These are phyloP conservation scores for Lactarius psammicola DNA, from an alignment of 768 basidiomycete genomes.

Conservation along the genomic window DNA sequence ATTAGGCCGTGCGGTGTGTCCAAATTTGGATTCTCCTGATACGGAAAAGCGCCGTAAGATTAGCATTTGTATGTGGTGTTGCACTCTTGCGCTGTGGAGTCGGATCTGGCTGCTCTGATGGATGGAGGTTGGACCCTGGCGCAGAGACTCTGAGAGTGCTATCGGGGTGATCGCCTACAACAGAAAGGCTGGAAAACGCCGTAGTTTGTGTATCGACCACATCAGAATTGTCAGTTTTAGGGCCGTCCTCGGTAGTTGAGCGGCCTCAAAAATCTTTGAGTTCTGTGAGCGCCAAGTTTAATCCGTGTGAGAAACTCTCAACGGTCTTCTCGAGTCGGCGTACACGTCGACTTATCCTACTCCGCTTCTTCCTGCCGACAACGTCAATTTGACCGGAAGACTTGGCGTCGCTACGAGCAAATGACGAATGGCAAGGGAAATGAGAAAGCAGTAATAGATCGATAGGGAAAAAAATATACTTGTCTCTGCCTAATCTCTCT, in stretches of 20 bases:
- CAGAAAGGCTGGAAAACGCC: neutral
- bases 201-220: neutral
- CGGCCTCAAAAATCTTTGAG: neutral
- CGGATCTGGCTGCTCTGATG: neutral
- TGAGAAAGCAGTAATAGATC: neutral
- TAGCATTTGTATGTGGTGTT: neutral
- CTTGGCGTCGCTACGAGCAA: neutral
- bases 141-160: neutral
- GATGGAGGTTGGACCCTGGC: neutral
- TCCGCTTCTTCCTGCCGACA: neutral
- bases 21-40: neutral
- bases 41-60: neutral
- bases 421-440: neutral
- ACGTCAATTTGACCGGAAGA: neutral
- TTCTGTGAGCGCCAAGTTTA: slow-evolving; percentile 9
- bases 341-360: neutral
- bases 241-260: too few relatives aligned
- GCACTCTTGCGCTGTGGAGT: neutral
- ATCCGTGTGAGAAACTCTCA: slow-evolving; percentile 10
- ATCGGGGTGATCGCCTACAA: neutral
- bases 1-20: neutral
- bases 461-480: neutral
- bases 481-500: neutral
- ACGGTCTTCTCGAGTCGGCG: slow-evolving; percentile 14
- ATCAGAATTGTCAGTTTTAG: neutral